Conservation (phyloP, 2,329 filamentous ascomycete genomes). For the Polytolypa hystricis region DNA sequence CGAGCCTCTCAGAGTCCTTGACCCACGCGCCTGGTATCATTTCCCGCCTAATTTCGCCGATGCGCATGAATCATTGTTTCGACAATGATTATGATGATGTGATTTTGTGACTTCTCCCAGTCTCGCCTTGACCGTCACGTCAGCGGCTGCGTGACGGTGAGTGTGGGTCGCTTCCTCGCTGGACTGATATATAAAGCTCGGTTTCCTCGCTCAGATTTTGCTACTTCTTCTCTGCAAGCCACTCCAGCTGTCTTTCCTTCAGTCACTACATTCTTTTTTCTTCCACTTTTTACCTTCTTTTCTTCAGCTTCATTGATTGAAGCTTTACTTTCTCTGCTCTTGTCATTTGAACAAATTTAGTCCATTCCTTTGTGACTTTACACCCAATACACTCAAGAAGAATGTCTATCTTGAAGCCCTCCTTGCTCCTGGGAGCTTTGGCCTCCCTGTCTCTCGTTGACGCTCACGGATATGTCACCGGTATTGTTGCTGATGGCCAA, state of each 20-base stretch:
- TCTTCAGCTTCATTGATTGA: conserved; percentile 6
- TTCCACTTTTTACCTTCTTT: background rate
- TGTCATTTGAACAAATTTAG: background rate
- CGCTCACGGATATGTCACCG: conserved; percentile 29
- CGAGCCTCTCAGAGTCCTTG: too few species aligned
- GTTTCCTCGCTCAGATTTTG: background rate
- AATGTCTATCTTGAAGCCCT: conserved; percentile 1
- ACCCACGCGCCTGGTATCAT: too few species aligned
- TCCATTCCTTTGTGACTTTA: background rate
- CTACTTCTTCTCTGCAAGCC: background rate
- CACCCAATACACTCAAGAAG: background rate
- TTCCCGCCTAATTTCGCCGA: too few species aligned
- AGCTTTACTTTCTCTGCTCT: background rate
- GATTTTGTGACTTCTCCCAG: too few species aligned
- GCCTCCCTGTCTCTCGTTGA: conserved; percentile 26
- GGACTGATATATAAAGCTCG: background rate
- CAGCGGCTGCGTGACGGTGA: too few species aligned
- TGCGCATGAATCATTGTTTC: too few species aligned
- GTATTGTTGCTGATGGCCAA: conserved; percentile 24
- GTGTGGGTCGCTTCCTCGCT: too few species aligned
- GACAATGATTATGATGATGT: too few species aligned
- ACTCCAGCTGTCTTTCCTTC: background rate
- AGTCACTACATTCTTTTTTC: background rate
- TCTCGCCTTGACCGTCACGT: too few species aligned
- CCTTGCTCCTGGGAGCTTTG: conserved; percentile 9